Evolutionary conservation across 2,329 filamentous ascomycete species (phyloP).

Genomic region (Cytospora paraplurivora): DNA sequence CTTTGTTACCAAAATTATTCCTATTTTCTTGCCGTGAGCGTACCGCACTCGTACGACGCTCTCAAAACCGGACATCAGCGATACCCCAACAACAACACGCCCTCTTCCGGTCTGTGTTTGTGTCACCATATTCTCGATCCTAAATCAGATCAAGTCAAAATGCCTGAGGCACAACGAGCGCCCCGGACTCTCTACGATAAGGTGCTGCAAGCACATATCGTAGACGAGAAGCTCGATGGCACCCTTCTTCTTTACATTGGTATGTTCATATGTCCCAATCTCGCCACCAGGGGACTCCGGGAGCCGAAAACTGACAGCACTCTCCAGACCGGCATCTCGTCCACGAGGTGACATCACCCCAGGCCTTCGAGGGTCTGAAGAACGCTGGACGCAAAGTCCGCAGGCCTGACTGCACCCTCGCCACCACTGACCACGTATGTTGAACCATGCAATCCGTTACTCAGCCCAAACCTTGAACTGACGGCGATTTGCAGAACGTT

Average conservation of each 20-base stretch:
- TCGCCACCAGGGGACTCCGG: not conserved
- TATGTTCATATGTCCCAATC: conserved; percentile 46
- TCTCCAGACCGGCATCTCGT: conserved; percentile 84
- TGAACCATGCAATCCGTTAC: not conserved
- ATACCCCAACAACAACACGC: not conserved
- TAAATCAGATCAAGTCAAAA: conserved; percentile 47
- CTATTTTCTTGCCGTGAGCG: not conserved
- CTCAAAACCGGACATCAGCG: not conserved
- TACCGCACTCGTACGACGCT: conserved; percentile 8
- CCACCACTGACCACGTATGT: conserved; percentile 93
- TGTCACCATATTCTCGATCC: conserved; percentile 12
- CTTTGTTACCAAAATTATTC: not conserved
- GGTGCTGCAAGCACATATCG: conserved; percentile 91
- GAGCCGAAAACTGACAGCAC: conserved; percentile 11
- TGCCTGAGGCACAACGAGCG: conserved; percentile 73
- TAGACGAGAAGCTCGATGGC: conserved; percentile 93
- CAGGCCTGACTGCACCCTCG: conserved; percentile 93
- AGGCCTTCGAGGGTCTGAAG: conserved; percentile 95
- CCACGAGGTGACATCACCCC: conserved; percentile 97
- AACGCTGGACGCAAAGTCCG: conserved; percentile 87
- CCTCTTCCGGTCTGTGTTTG: not conserved
- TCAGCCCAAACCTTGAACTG: not conserved
- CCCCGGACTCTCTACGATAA: conserved; percentile 96
- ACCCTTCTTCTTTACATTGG: conserved; percentile 92
- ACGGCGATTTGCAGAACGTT: conserved; percentile 68